These are phyloP conservation scores for Thelephora terrestris DNA, from an alignment of 1,284 basidiomycete genomes.

Conservation along the genomic window DNA sequence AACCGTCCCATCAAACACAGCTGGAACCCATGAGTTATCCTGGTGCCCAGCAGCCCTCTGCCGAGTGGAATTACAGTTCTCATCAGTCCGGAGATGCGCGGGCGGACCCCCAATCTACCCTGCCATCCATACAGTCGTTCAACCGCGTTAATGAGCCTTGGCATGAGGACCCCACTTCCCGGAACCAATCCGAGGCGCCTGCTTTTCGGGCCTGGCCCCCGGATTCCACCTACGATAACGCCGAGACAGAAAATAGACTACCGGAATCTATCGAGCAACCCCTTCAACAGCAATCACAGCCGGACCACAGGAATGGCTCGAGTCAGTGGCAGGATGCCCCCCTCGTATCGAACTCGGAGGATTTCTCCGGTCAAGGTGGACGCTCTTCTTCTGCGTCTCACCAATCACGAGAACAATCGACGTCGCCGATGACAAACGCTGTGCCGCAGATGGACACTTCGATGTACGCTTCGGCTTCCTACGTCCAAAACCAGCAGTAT, in stretches of 20 bases:
- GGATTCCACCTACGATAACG: constrained; percentile 25
- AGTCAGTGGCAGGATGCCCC: not conserved
- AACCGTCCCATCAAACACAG: constrained; percentile 11
- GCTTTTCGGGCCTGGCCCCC: constrained; percentile 30
- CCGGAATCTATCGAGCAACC: constrained; percentile 23
- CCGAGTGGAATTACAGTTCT: constrained; percentile 2
- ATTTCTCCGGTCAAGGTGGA: constrained; percentile 27
- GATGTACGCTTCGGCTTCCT: constrained; percentile 27
- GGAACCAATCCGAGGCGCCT: constrained; percentile 23
- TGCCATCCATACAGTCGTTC: constrained; percentile 34
- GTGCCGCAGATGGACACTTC: constrained; percentile 18
- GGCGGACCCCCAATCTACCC: constrained; percentile 32
- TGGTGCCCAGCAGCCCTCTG: constrained; percentile 3
- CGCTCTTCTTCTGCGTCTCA: constrained; percentile 10
- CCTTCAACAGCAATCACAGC: constrained; percentile 19
- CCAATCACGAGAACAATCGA: constrained; percentile 9
- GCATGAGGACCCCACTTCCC: constrained; percentile 19
- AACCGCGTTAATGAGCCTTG: constrained; percentile 13
- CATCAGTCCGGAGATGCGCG: not conserved
- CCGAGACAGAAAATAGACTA: constrained; percentile 14
- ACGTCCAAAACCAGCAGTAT: constrained; percentile 24
- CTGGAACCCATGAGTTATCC: constrained; percentile 6
- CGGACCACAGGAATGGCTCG: not conserved
- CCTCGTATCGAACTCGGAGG: not conserved
- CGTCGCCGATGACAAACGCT: not conserved